These are phyloP conservation scores for Cerioporus squamosus DNA, from an alignment of 1,284 basidiomycete species.

Conservation along the genomic window DNA sequence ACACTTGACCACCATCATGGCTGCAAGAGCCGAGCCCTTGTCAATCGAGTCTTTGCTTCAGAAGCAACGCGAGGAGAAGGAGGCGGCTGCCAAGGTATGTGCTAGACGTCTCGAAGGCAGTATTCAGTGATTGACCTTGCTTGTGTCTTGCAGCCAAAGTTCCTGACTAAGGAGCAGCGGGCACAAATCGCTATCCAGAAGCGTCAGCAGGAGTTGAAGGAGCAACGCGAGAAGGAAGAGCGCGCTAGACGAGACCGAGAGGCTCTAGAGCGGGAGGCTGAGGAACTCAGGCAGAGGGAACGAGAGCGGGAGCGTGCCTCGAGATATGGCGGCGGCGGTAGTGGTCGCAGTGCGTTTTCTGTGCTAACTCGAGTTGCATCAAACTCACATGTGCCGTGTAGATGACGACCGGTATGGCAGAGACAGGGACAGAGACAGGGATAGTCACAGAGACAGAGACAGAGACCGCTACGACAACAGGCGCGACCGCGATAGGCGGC, in stretches of 20 bases:
- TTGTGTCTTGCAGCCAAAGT: slow-evolving; percentile 69
- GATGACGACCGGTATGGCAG: slow-evolving; percentile 63
- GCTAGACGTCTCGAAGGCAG: not conserved
- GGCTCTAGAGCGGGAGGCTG: slow-evolving; percentile 75
- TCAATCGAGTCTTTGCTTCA: slow-evolving; percentile 87
- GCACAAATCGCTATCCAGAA: slow-evolving; percentile 88
- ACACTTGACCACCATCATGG: slow-evolving; percentile 33
- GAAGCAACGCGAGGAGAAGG: slow-evolving; percentile 86
- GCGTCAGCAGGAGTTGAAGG: slow-evolving; percentile 78
- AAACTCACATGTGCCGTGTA: slow-evolving; percentile 33
- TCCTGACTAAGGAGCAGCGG: slow-evolving; percentile 87
- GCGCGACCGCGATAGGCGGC: slow-evolving; percentile 38
- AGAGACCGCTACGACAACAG: slow-evolving; percentile 36
- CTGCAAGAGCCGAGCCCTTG: slow-evolving; percentile 57
- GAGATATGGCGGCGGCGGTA: slow-evolving; percentile 42
- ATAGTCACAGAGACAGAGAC: slow-evolving; percentile 11
- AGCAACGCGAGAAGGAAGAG: slow-evolving; percentile 68
- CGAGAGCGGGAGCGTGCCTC: slow-evolving; percentile 39
- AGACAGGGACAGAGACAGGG: slow-evolving; percentile 46
- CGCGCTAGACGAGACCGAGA: slow-evolving; percentile 62
- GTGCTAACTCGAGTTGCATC: slow-evolving; percentile 18
- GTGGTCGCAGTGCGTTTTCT: slow-evolving; percentile 47
- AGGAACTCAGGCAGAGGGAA: slow-evolving; percentile 59
- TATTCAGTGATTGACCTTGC: not conserved
- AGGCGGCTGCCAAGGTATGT: slow-evolving; percentile 84